Percentiles rank a stretch among this genome's conserved stretches.
Evolutionary conservation across 176 grass and related monocot species (phyloP).

Genomic region (Paspalum notatum): DNA sequence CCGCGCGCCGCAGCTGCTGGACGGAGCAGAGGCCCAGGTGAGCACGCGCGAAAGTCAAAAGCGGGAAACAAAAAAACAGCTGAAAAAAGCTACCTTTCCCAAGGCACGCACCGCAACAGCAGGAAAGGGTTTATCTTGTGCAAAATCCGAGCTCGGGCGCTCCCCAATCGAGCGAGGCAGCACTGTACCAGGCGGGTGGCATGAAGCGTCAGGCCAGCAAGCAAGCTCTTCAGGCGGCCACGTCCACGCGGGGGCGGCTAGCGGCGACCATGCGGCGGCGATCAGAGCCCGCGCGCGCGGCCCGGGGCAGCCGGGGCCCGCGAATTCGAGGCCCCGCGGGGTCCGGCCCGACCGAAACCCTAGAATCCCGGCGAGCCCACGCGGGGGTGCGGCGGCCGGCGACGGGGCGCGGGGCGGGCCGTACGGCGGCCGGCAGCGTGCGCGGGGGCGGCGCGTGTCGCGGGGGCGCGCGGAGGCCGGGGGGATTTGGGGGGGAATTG

Average conservation of each 20-base stretch:
- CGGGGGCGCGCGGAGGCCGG: background rate
- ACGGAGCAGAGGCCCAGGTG: background rate
- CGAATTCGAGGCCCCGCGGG: constrained; percentile 31
- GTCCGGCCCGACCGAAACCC: constrained; percentile 48
- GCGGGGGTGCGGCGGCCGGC: background rate
- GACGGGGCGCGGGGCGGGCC: background rate
- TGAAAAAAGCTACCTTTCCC: background rate
- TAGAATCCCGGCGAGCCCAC: constrained; percentile 44
- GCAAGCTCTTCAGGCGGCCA: background rate
- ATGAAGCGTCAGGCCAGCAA: background rate
- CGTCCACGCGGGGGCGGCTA: background rate
- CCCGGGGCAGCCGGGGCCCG: background rate
- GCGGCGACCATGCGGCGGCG: constrained; percentile 25
- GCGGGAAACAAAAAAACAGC: background rate
- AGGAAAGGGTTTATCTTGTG: background rate
- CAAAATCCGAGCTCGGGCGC: background rate
- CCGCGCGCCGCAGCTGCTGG: constrained; percentile 7
- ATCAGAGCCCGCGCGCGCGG: constrained; percentile 29
- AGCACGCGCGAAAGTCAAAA: background rate
- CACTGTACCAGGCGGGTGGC: constrained; percentile 14
- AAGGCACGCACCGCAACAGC: background rate
- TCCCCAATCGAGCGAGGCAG: constrained; percentile 35
- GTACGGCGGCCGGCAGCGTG: constrained; percentile 40
- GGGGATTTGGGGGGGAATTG: constrained; percentile 7
- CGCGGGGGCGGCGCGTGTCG: background rate